Evolutionary conservation across 129 eudicot species (phyloP), one percentile per base, ranked within the genome.

Genomic region (carrot (Daucus carota)): DNA sequence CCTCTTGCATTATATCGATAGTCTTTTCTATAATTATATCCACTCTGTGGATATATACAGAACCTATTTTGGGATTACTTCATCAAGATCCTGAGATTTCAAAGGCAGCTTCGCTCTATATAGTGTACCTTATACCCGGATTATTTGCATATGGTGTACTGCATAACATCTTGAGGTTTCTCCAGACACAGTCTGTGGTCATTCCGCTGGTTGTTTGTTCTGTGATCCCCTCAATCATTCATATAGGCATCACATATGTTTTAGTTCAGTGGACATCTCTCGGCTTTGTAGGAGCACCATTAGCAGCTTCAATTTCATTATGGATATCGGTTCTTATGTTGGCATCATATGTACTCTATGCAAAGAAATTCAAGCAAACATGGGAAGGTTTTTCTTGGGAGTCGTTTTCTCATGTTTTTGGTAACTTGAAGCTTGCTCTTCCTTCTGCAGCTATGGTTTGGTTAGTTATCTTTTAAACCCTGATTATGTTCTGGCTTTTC

Each of bases 381-480:
- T 90, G 98, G 98, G 68, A 34, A 8, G 96, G 97, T 14, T 81
- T 94, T 57, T 81, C 90, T 0, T 57, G 48, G 63, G 96, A 94
- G 88, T 80, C 97, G 0, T 83, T 85, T 20, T 15, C 68, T 70
- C 62, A 86, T 70, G 73, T 94, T 70, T 15, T 73, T 45, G 4
- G 75, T 17, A 86, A 77, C 68, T 79, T 91, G 72, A 94, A 91
- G 85, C 86, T 94, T 43, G 97, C 98, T 52, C 42, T 94, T 29
- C 97, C 98, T 26, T 91, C 96, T 40, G 98, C 97, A 29, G 98
- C 90, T 41, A 94, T 91, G 97, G 88, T 94, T 41, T 94, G 98
- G 98, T 94, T 5, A 73, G 90, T 81, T 57, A n/a, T 57, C 8
- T 5, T 41, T 40, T 54, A 9, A 5, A 24, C 38, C 63, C 31